These are phyloP conservation scores for Zygnema cylindricum DNA, from an alignment of 139 green algal genomes.

Conservation along the genomic window DNA sequence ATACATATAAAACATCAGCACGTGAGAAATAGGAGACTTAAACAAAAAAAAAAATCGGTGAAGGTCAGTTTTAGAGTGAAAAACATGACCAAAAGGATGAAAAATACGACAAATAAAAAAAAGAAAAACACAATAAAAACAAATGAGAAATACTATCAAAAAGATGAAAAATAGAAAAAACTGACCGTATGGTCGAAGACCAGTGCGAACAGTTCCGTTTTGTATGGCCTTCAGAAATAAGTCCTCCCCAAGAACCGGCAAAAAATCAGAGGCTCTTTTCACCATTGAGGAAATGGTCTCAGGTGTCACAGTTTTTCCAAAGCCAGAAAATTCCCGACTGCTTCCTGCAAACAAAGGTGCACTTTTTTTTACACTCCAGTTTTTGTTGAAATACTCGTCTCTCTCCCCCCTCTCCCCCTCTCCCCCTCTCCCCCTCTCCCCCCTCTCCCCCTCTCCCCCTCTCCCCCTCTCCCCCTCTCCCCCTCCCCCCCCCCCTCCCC, in stretches of 20 bases:
- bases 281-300: conserved; percentile 38
- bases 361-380: no score
- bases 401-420: no score
- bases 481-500: no score
- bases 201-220: conserved; percentile 16
- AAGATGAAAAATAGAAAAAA: not conserved
- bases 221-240: not conserved
- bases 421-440: no score
- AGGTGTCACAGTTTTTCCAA: not conserved
- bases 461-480: no score
- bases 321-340: conserved; percentile 22
- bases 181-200: conserved; percentile 42
- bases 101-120: not conserved
- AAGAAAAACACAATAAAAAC: not conserved
- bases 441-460: no score
- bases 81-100: not conserved
- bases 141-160: not conserved
- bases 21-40: no score
- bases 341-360: conserved; percentile 33
- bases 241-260: conserved; percentile 25
- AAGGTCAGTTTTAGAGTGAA: no score
- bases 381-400: no score
- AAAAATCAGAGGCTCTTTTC: not conserved
- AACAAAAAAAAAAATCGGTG: no score
- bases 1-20: no score